Evolutionary conservation across 176 grass and related monocot species (phyloP).

Genomic region (Eragrostis curvula): DNA sequence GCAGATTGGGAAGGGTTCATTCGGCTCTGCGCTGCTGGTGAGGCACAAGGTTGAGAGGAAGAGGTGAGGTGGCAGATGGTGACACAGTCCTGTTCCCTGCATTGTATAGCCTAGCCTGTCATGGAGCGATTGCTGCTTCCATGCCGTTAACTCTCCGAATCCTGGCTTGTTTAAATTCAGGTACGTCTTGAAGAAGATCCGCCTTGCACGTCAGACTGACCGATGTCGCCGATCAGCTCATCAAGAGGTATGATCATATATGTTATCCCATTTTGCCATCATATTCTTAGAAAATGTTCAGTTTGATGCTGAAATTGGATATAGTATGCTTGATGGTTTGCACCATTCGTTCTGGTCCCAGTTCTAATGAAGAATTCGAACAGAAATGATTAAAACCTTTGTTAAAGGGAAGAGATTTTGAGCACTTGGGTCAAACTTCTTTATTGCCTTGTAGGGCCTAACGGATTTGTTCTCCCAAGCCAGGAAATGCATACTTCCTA

Average conservation of each 20-base stretch:
- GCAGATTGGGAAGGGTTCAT: constrained; percentile 96
- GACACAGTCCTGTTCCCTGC: neutral
- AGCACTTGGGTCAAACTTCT: neutral
- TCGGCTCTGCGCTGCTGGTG: constrained; percentile 89
- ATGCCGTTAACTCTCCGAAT: constrained; percentile 17
- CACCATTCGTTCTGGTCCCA: neutral
- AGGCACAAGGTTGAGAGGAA: constrained; percentile 88
- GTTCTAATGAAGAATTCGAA: constrained; percentile 1
- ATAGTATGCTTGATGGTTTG: neutral
- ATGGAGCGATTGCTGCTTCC: neutral
- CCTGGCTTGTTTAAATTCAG: constrained; percentile 38
- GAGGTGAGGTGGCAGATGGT: constrained; percentile 55
- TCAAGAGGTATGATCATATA: constrained; percentile 56
- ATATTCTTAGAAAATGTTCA: neutral
- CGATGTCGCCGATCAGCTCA: constrained; percentile 84
- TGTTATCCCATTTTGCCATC: neutral
- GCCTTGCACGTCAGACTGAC: constrained; percentile 84
- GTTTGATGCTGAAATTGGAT: constrained; percentile 16
- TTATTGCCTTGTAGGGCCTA: neutral
- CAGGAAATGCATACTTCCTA: neutral
- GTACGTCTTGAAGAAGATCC: constrained; percentile 96
- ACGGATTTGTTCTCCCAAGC: neutral
- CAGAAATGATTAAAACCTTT: neutral
- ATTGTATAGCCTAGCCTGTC: neutral
- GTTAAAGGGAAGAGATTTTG: neutral